Evolutionary conservation across 139 green algal species (phyloP).

Genomic region (Chlamydomonas schloesseri): DNA sequence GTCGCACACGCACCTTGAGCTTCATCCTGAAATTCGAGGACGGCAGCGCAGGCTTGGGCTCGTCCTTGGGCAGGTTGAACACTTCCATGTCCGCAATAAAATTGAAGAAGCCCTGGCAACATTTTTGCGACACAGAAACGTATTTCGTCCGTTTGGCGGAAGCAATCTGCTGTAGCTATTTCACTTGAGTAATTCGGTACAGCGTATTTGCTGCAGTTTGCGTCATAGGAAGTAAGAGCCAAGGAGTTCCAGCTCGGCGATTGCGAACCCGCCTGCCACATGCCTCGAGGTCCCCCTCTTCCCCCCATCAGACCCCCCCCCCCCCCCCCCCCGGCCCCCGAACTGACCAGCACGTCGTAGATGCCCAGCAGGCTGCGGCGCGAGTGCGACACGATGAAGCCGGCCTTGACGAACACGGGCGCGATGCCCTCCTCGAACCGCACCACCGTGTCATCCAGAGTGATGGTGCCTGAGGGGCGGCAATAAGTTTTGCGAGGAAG

Average conservation of each 20-base stretch:
- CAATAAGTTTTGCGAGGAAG: too few relatives aligned
- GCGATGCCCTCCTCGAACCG: background rate
- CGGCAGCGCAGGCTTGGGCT: background rate
- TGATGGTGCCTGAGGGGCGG: background rate
- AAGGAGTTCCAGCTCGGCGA: too few relatives aligned
- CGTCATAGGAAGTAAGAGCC: too few relatives aligned
- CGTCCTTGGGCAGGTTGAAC: background rate
- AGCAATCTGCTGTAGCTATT: background rate
- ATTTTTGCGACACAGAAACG: too few relatives aligned
- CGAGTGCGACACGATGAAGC: background rate
- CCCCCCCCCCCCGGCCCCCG: background rate
- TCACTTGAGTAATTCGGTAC: background rate
- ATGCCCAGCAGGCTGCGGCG: background rate
- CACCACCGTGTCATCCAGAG: background rate
- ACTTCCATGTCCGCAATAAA: background rate
- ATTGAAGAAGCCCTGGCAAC: slow-evolving; percentile 1
- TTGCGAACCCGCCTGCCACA: too few relatives aligned
- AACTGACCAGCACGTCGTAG: background rate
- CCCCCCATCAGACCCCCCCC: too few relatives aligned
- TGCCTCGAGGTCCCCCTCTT: too few relatives aligned
- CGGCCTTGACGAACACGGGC: background rate
- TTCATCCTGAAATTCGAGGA: background rate
- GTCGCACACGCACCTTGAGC: background rate
- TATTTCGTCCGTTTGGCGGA: too few relatives aligned
- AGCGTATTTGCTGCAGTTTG: background rate